A percentile compares a stretch with the other conserved stretches of the same genome.
These are phyloP conservation scores for Iberis amara DNA, from an alignment of 441 rosid genomes.

Conservation along the genomic window DNA sequence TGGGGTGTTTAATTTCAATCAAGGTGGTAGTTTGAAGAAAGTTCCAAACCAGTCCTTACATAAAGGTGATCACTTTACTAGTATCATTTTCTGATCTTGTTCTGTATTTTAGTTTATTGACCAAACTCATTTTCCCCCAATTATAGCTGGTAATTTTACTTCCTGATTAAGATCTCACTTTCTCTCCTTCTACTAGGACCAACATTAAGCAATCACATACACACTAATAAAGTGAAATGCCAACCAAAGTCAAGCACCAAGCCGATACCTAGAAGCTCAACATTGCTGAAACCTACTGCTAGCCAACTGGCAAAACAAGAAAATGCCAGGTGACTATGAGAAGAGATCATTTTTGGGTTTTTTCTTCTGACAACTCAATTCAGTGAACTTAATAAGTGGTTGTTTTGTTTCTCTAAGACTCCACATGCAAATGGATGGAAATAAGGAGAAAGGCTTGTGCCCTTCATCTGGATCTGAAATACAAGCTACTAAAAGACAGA, in stretches of 20 bases:
- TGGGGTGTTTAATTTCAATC: conserved; percentile 14
- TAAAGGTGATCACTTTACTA: conserved; percentile 25
- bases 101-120: not conserved
- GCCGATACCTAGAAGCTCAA: conserved; percentile 61
- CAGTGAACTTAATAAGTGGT: not conserved
- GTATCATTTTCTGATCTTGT: conserved; percentile 11
- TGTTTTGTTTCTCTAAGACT: conserved; percentile 6
- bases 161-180: not conserved
- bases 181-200: conserved; percentile 35
- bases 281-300: conserved; percentile 87
- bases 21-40: conserved; percentile 13
- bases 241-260: conserved; percentile 33
- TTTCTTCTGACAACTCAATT: conserved; percentile 5
- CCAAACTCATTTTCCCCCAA: not conserved
- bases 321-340: conserved; percentile 46
- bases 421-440: conserved; percentile 2
- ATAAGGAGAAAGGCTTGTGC: conserved; percentile 20
- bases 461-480: conserved; percentile 46
- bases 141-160: not conserved
- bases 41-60: conserved; percentile 13
- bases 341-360: not conserved
- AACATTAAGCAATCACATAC: conserved; percentile 30
- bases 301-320: conserved; percentile 81
- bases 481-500: conserved; percentile 89
- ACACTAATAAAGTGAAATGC: conserved; percentile 32